Evolutionary conservation across 2,329 filamentous ascomycete species (phyloP).

Genomic region (Neonectria neomacrospora): DNA sequence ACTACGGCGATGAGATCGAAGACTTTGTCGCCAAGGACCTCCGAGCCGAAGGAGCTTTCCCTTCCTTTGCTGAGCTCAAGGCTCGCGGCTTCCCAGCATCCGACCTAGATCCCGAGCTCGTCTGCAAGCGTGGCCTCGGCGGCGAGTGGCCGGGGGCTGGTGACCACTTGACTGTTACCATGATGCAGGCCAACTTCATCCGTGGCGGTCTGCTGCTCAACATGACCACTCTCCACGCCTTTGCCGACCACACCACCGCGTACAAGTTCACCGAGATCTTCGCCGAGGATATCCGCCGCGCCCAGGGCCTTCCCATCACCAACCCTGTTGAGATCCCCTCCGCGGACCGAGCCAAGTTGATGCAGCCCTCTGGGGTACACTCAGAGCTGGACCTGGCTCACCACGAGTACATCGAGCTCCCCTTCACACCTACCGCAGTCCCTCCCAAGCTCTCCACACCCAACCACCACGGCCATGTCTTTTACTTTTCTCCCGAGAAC

Average conservation of each 20-base stretch:
- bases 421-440: constrained; percentile 23
- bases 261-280: constrained; percentile 27
- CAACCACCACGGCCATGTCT: constrained; percentile 24
- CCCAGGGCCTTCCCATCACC: constrained; percentile 21
- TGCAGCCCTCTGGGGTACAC: constrained; percentile 15
- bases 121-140: constrained; percentile 24
- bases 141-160: constrained; percentile 26
- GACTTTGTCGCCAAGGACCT: constrained; percentile 25
- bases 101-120: constrained; percentile 16
- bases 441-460: constrained; percentile 23
- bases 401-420: constrained; percentile 24
- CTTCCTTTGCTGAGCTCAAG: constrained; percentile 26
- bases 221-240: constrained; percentile 24
- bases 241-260: constrained; percentile 17
- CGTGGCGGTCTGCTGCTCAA: constrained; percentile 22
- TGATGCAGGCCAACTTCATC: constrained; percentile 30
- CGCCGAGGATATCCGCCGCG: constrained; percentile 21
- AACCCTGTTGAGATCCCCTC: constrained; percentile 23
- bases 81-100: constrained; percentile 24
- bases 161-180: constrained; percentile 22
- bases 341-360: constrained; percentile 21
- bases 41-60: constrained; percentile 20
- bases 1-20: constrained; percentile 29
- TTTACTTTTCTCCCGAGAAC: constrained; percentile 21
- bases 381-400: constrained; percentile 13